phyloP scores from a whole-genome alignment of 441 rosid genomes.

The Flueggea neowawraea region DNA sequence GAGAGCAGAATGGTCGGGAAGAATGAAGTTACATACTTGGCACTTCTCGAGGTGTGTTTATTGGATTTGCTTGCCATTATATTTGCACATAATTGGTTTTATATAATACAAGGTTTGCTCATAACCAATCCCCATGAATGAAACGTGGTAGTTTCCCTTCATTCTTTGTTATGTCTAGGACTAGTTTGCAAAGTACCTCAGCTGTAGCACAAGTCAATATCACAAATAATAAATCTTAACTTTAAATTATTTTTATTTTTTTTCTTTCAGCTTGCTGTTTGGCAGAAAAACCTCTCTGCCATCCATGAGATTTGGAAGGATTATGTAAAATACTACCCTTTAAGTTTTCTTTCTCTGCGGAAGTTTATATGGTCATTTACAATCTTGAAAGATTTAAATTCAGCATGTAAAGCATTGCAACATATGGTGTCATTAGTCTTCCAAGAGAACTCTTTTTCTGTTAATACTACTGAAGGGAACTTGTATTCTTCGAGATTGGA shows the following conservation, averaged over 20 bases:
- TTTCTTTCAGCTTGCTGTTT: constrained; percentile 70
- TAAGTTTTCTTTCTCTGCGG: constrained; percentile 38
- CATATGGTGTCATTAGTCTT: constrained; percentile 60
- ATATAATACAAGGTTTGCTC: too few relatives aligned
- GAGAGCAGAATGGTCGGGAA: constrained; percentile 58
- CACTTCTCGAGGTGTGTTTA: constrained; percentile 72
- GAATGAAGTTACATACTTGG: constrained; percentile 64
- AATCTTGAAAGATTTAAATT: constrained; percentile 62
- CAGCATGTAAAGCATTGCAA: constrained; percentile 72
- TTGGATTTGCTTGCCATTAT: background rate
- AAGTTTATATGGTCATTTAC: constrained; percentile 65
- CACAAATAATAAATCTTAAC: too few relatives aligned
- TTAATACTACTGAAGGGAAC: constrained; percentile 23
- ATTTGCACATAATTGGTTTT: too few relatives aligned
- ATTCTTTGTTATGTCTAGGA: constrained; percentile 1
- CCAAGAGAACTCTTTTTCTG: constrained; percentile 29
- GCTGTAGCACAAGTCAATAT: too few relatives aligned
- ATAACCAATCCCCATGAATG: too few relatives aligned
- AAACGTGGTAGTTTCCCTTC: background rate
- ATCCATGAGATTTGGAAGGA: constrained; percentile 63
- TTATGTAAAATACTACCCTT: constrained; percentile 56
- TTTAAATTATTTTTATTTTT: constrained; percentile 8
- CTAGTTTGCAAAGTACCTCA: background rate
- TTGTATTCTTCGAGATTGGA: constrained; percentile 46
- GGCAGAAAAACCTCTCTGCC: constrained; percentile 48